A percentile compares a stretch with the other conserved stretches of the same genome.
These are phyloP conservation scores for Aspergillus diversus DNA, from an alignment of 495 filamentous ascomycete genomes.

Conservation along the genomic window DNA sequence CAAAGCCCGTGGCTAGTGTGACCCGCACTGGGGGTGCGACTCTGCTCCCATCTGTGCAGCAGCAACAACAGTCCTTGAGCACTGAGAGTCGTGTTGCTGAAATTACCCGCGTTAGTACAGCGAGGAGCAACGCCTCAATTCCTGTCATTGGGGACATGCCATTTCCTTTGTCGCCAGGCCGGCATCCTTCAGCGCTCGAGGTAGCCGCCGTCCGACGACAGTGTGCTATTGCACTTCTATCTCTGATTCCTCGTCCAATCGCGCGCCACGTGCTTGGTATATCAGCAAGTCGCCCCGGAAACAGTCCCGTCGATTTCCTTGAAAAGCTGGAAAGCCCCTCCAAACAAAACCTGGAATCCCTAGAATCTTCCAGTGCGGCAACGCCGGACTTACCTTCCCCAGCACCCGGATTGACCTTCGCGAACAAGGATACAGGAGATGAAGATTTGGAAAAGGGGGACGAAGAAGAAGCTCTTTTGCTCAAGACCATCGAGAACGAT, in stretches of 20 bases:
- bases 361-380: not conserved
- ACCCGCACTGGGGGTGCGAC: slow-evolving; percentile 29
- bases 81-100: slow-evolving; percentile 21
- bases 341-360: not conserved
- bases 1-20: slow-evolving; percentile 31
- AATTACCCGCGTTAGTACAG: slow-evolving; percentile 28
- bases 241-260: slow-evolving; percentile 45
- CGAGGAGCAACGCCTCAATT: slow-evolving; percentile 26
- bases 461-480: slow-evolving; percentile 42
- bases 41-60: slow-evolving; percentile 36
- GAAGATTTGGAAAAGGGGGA: not conserved
- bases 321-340: not conserved
- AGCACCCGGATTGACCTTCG: slow-evolving; percentile 6
- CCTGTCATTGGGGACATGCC: slow-evolving; percentile 16
- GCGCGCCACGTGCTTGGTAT: slow-evolving; percentile 45
- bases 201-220: slow-evolving; percentile 56
- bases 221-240: slow-evolving; percentile 57
- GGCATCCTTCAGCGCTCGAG: slow-evolving; percentile 38
- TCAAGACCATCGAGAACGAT: slow-evolving; percentile 48
- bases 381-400: slow-evolving; percentile 2
- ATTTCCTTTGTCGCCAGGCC: slow-evolving; percentile 22
- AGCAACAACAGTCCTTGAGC: slow-evolving; percentile 21
- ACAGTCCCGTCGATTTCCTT: not conserved
- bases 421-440: not conserved
- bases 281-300: slow-evolving; percentile 12